Conservation (phyloP, 2,329 filamentous ascomycete genomes). For the Sordariomycetes sp. region DNA sequence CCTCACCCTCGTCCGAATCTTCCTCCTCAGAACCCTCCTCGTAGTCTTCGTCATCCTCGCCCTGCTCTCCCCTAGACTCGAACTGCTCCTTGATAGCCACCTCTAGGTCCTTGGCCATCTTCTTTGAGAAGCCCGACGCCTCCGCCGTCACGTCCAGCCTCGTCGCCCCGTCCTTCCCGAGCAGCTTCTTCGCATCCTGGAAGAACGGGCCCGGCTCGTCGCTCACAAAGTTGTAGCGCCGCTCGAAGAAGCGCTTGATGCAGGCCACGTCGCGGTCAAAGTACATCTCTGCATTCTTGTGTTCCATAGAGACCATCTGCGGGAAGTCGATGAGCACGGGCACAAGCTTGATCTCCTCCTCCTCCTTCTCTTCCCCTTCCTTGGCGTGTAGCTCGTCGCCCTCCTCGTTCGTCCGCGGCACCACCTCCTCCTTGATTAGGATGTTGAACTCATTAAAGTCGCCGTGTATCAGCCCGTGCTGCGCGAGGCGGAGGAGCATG, state of each 20-base stretch:
- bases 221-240: slow-evolving; percentile 76
- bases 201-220: slow-evolving; percentile 77
- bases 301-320: slow-evolving; percentile 94
- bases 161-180: slow-evolving; percentile 49
- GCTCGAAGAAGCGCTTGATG: slow-evolving; percentile 85
- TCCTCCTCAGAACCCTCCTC: slow-evolving; percentile 17
- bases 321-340: slow-evolving; percentile 95
- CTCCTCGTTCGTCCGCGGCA: slow-evolving; percentile 16
- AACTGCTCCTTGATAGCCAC: slow-evolving; percentile 75
- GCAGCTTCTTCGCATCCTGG: slow-evolving; percentile 63
- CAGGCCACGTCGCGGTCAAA: slow-evolving; percentile 94
- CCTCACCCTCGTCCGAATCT: slow-evolving; percentile 6
- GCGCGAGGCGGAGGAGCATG: slow-evolving; percentile 72
- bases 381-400: slow-evolving; percentile 12
- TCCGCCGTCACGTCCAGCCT: slow-evolving; percentile 80
- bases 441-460: slow-evolving; percentile 99
- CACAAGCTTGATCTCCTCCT: slow-evolving; percentile 37
- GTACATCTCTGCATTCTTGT: slow-evolving; percentile 89
- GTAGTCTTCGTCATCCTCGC: slow-evolving; percentile 14
- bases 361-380: not conserved
- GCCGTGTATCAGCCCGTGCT: slow-evolving; percentile 84
- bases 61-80: slow-evolving; percentile 23
- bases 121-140: slow-evolving; percentile 90
- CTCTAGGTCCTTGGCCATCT: slow-evolving; percentile 91
- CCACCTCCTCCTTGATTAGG: slow-evolving; percentile 64